Evolutionary conservation across 495 filamentous ascomycete genomes (phyloP).

Genomic region (Aspergillus indologenus): DNA sequence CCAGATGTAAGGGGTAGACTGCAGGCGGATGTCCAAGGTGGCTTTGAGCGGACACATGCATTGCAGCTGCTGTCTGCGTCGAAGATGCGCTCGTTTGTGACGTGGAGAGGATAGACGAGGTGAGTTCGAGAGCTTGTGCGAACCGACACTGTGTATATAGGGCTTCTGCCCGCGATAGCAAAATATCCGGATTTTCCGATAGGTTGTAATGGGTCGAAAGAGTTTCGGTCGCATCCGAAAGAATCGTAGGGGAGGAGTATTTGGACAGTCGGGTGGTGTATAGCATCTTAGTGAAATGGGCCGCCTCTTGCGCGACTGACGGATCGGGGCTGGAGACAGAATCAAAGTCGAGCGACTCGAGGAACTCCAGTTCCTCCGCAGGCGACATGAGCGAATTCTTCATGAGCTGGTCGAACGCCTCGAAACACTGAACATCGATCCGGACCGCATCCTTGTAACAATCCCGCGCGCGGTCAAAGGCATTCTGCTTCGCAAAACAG

Average conservation of each 20-base stretch:
- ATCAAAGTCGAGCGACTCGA: constrained; percentile 90
- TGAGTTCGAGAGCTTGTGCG: constrained; percentile 78
- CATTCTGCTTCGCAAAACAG: constrained; percentile 96
- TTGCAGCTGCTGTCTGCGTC: constrained; percentile 17
- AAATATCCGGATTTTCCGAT: constrained; percentile 79
- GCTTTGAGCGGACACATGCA: constrained; percentile 38
- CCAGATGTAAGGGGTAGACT: constrained; percentile 86
- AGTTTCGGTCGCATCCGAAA: constrained; percentile 83
- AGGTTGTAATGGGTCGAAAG: constrained; percentile 93
- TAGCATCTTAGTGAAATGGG: constrained; percentile 92
- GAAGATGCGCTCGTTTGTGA: constrained; percentile 34
- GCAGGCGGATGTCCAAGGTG: constrained; percentile 82
- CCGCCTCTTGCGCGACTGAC: constrained; percentile 71
- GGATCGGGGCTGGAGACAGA: constrained; percentile 61
- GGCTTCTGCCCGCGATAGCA: constrained; percentile 87
- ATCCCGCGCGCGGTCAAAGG: constrained; percentile 94
- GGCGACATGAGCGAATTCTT: constrained; percentile 98
- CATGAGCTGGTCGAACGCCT: constrained; percentile 97
- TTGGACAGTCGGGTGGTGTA: constrained; percentile 97
- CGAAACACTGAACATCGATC: constrained; percentile 97
- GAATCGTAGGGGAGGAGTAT: constrained; percentile 80
- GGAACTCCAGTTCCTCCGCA: constrained; percentile 89
- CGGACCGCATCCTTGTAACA: constrained; percentile 96
- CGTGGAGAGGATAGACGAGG: constrained; percentile 70
- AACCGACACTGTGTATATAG: constrained; percentile 95